These are phyloP conservation scores for Aspergillus persii DNA, from an alignment of 2,329 filamentous ascomycete genomes.

Conservation along the genomic window DNA sequence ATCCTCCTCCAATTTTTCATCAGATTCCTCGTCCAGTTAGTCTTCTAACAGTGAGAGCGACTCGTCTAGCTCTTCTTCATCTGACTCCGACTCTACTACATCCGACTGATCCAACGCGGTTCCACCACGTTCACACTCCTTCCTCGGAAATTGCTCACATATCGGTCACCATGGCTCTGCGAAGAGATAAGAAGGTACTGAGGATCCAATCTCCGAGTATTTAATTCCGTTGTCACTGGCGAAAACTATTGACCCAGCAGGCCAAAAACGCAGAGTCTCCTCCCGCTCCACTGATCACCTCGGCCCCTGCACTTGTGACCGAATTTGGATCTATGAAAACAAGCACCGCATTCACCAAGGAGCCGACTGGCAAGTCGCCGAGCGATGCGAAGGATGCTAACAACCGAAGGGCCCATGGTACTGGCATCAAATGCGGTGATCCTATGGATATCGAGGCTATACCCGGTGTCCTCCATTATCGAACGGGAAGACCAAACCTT, in stretches of 20 bases:
- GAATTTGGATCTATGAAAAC: slow-evolving; percentile 64
- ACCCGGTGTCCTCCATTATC: no score
- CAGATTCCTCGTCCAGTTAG: no score
- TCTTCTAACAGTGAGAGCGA: no score
- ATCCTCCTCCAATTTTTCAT: no score
- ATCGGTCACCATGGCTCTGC: slow-evolving; percentile 26
- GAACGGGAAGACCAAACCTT: no score
- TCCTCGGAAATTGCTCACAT: slow-evolving; percentile 5
- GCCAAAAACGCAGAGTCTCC: slow-evolving; percentile 37
- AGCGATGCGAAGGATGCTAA: slow-evolving; percentile 27
- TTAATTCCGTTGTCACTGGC: not conserved
- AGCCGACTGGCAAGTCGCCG: slow-evolving; percentile 45
- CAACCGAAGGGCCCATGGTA: no score
- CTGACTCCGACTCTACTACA: no score
- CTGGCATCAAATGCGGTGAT: no score
- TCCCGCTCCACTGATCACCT: slow-evolving; percentile 62
- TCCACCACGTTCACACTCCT: not conserved
- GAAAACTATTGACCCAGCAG: slow-evolving; percentile 16
- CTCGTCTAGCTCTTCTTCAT: no score
- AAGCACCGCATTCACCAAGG: slow-evolving; percentile 61
- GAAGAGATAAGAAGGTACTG: slow-evolving; percentile 24
- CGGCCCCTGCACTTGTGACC: slow-evolving; percentile 67
- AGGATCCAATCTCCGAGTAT: slow-evolving; percentile 5
- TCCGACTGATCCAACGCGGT: slow-evolving; percentile 2
- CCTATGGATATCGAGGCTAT: no score